Evolutionary conservation across 2,329 filamentous ascomycete species (phyloP).

Genomic region (Amesomyces nigricolor): DNA sequence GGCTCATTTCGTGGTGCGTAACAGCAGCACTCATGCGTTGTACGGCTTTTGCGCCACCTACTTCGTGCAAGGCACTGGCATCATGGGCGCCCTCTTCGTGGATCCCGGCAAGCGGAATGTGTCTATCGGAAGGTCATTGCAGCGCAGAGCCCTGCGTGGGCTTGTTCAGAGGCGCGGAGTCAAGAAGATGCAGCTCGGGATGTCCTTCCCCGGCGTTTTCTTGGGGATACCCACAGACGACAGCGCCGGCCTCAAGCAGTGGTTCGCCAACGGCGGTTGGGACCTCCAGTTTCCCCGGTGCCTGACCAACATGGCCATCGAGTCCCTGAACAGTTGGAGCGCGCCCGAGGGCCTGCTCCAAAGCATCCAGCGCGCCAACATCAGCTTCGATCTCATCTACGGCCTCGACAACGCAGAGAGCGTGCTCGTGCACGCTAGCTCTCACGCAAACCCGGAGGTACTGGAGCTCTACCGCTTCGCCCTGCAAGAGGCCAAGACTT

Average conservation of each 20-base stretch:
- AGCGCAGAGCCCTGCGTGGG: conserved; percentile 74
- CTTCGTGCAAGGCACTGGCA: conserved; percentile 64
- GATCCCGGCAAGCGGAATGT: conserved; percentile 80
- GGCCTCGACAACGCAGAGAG: conserved; percentile 69
- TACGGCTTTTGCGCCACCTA: conserved; percentile 94
- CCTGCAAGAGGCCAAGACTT: conserved; percentile 63
- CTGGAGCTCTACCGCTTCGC: conserved; percentile 75
- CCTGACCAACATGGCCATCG: conserved; percentile 64
- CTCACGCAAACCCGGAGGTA: conserved; percentile 69
- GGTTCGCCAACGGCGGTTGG: conserved; percentile 91
- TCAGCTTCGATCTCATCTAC: conserved; percentile 78
- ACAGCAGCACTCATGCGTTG: conserved; percentile 83
- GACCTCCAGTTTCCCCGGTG: conserved; percentile 58
- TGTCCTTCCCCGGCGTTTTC: conserved; percentile 77
- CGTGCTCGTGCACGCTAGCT: conserved; percentile 69
- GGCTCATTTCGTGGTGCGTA: conserved; percentile 85
- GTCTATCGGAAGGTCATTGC: conserved; percentile 84
- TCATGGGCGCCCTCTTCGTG: conserved; percentile 82
- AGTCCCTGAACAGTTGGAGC: conserved; percentile 65
- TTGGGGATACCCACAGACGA: conserved; percentile 69
- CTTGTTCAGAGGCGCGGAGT: conserved; percentile 65
- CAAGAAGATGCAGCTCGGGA: conserved; percentile 76
- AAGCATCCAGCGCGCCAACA: conserved; percentile 64
- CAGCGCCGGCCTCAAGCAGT: conserved; percentile 51
- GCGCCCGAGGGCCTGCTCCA: conserved; percentile 72